Percentiles rank a stretch among this genome's conserved stretches.
Evolutionary conservation across 495 filamentous ascomycete species (phyloP).

Genomic region (Hypomontagnella submonticulosa): DNA sequence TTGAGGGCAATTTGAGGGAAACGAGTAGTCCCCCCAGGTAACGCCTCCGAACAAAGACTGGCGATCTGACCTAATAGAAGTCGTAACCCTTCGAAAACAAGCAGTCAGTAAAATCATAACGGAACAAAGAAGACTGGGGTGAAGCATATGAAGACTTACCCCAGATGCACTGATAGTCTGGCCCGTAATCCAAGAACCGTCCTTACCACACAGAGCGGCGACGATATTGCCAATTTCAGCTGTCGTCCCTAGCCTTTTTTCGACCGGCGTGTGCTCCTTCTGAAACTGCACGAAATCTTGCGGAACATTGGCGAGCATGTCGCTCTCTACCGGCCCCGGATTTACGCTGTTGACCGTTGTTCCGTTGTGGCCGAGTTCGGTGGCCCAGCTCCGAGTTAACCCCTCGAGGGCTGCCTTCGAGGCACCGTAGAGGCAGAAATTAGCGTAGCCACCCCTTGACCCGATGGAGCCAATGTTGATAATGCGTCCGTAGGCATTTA

Average conservation of each 20-base stretch:
- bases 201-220: conserved; percentile 60
- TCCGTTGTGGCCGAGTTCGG: conserved; percentile 68
- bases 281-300: conserved; percentile 66
- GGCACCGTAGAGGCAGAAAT: conserved; percentile 61
- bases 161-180: conserved; percentile 70
- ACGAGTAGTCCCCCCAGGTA: too few relatives aligned
- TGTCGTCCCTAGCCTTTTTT: conserved; percentile 65
- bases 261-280: conserved; percentile 61
- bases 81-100: conserved; percentile 6
- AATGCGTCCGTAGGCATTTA: conserved; percentile 60
- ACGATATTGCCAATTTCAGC: conserved; percentile 70
- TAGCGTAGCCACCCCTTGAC: conserved; percentile 53
- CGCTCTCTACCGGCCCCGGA: conserved; percentile 71
- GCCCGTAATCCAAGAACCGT: conserved; percentile 69
- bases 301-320: conserved; percentile 65
- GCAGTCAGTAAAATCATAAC: neutral
- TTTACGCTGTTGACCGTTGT: conserved; percentile 72
- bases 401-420: conserved; percentile 78
- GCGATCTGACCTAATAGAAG: conserved; percentile 4
- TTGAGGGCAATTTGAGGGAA: too few relatives aligned
- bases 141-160: conserved; percentile 38
- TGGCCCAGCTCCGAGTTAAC: conserved; percentile 69
- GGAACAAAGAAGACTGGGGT: neutral
- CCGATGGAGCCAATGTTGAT: conserved; percentile 66
- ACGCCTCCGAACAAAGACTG: too few relatives aligned